phyloP scores from a whole-genome alignment of 106 monocot species.

The Alisma plantagoaquatica region DNA sequence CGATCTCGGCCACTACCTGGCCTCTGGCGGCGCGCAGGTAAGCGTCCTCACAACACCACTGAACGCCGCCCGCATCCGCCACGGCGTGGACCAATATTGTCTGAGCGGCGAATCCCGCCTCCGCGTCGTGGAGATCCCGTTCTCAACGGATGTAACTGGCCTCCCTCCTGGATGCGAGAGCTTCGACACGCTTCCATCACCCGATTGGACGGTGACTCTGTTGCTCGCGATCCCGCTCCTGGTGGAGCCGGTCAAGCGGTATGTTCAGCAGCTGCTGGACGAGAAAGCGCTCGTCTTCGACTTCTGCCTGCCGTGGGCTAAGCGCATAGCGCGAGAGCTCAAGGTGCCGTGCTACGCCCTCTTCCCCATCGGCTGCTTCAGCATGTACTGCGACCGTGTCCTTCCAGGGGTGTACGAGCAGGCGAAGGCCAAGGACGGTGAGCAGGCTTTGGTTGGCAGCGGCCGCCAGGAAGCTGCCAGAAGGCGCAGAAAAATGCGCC shows the following conservation, averaged over 20 bases:
- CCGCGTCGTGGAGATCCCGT: too few species aligned
- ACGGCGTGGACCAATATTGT: too few species aligned
- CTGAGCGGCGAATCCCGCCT: too few species aligned
- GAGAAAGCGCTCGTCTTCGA: slow-evolving; percentile 37
- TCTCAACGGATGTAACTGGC: too few species aligned
- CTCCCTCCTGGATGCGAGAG: slow-evolving; percentile 11
- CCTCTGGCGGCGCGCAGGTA: neutral
- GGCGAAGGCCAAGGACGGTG: too few species aligned
- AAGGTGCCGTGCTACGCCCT: slow-evolving; percentile 24
- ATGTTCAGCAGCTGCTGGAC: neutral
- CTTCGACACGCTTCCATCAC: neutral
- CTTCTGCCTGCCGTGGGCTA: slow-evolving; percentile 23
- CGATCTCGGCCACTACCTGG: slow-evolving; percentile 6
- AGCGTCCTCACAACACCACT: slow-evolving; percentile 7
- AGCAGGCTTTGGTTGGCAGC: too few species aligned
- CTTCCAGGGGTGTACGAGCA: too few species aligned
- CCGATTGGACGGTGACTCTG: too few species aligned
- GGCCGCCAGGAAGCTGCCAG: too few species aligned
- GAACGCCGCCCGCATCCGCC: slow-evolving; percentile 9
- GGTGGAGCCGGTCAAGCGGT: slow-evolving; percentile 4
- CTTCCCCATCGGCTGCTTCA: slow-evolving; percentile 24
- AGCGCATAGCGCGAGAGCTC: slow-evolving; percentile 9
- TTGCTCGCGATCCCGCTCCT: too few species aligned
- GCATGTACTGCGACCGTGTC: too few species aligned
- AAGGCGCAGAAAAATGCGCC: too few species aligned